Evolutionary conservation across 345 rosid species (phyloP).

Genomic region (Citrus glauca): DNA sequence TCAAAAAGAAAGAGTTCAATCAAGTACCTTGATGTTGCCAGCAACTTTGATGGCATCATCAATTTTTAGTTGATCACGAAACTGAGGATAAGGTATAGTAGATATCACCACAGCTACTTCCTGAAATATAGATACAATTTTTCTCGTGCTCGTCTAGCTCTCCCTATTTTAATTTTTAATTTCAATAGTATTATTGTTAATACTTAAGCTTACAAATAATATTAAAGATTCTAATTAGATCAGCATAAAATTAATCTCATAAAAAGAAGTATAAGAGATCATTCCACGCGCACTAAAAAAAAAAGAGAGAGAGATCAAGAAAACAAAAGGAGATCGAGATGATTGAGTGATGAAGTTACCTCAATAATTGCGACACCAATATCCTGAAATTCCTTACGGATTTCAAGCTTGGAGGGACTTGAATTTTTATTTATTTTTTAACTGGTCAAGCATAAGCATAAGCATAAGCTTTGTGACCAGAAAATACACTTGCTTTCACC

Average conservation of each 20-base stretch:
- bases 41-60: constrained; percentile 41
- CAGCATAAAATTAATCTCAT: no score
- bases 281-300: no score
- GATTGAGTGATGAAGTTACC: neutral
- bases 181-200: neutral
- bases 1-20: neutral
- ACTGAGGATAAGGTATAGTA: constrained; percentile 20
- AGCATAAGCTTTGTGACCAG: constrained; percentile 26
- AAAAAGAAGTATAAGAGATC: neutral
- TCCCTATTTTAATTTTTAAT: constrained; percentile 28
- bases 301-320: no score
- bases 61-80: constrained; percentile 36
- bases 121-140: constrained; percentile 24
- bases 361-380: constrained; percentile 10
- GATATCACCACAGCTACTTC: constrained; percentile 34
- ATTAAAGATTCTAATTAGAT: neutral
- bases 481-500: constrained; percentile 29
- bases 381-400: constrained; percentile 21
- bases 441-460: constrained; percentile 27
- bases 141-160: constrained; percentile 30
- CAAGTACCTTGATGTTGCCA: constrained; percentile 40
- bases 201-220: no score
- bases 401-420: constrained; percentile 1
- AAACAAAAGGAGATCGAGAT: neutral
- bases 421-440: neutral